Evolutionary conservation across 768 basidiomycete species (phyloP), one percentile per base, ranked within the genome.

Genomic region (Lactarius sanguifluus): DNA sequence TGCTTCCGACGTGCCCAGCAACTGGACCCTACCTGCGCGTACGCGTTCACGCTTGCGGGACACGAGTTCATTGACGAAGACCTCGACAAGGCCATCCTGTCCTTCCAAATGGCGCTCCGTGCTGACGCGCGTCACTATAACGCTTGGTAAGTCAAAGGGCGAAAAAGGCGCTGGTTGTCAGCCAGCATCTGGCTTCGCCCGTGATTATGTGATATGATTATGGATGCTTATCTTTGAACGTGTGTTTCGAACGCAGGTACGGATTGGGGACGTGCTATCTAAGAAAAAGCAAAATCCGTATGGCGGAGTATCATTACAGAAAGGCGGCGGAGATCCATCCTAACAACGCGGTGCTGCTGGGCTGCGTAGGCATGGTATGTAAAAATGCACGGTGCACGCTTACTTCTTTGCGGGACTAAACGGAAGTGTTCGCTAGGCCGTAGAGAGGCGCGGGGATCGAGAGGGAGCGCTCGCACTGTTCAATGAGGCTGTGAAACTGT

Each of bases 21-120:
- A 76, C 77, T 98, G 75, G 94, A 94, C 76, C 89, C 94, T 20
- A 83, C 85, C 23, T 96, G 92, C 77, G 94, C 95, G 72, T 98
- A 98, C 77, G 94, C 95, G 70, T 96, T 92, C 80, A 97, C 95
- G 28, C 81, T 99, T 66, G 94, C 94, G 73, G 97, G 97, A 59
- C 96, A 98, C 77, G 97, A 99, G 82, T 92, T 90, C 36, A 87
- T 98, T 72, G 92, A 98, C 78, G 96, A 98, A 73, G 94, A 98
- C 80, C 81, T 94, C 70, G 92, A 96, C 72, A 88, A 90, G 77
- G 95, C 96, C 43, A 87, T 96, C 70, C 86, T 84, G 67, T 96
- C 92, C 81, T 99, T 96, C 76, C 88, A 97, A 76, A 88, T 86
- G 64, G 96, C 96, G 45, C 82, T 99, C 76, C 86, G 92, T 78